Percentiles rank a stretch among this genome's conserved stretches.
These are phyloP conservation scores for Lomentospora prolificans DNA, from an alignment of 2,329 filamentous ascomycete species.

Conservation along the genomic window DNA sequence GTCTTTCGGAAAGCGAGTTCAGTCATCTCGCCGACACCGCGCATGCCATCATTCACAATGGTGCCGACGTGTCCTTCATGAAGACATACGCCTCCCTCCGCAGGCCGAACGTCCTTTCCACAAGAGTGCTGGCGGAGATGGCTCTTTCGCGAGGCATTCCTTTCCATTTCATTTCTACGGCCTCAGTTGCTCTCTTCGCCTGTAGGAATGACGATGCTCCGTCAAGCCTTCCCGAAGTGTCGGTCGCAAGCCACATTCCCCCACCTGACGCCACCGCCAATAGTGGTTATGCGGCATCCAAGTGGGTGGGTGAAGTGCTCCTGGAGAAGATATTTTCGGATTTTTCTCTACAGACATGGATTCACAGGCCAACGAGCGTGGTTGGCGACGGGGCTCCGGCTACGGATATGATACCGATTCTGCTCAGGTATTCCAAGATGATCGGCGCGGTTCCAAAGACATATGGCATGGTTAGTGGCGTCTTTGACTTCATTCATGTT, in stretches of 20 bases:
- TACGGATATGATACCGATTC: not conserved
- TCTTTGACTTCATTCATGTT: not conserved
- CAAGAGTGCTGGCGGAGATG: slow-evolving; percentile 18
- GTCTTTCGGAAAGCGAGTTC: slow-evolving; percentile 16
- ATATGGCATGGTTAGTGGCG: not conserved
- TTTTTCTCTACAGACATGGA: not conserved
- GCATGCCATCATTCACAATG: slow-evolving; percentile 42
- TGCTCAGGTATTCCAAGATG: not conserved
- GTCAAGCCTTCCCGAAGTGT: slow-evolving; percentile 3
- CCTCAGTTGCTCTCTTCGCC: slow-evolving; percentile 13
- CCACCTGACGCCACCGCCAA: slow-evolving; percentile 16
- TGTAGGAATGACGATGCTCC: not conserved
- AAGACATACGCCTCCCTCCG: slow-evolving; percentile 21
- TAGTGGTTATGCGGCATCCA: slow-evolving; percentile 22
- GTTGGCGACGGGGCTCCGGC: not conserved
- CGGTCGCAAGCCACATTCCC: not conserved
- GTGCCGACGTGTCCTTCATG: slow-evolving; percentile 24
- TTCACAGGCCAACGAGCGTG: not conserved
- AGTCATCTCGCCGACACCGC: slow-evolving; percentile 18
- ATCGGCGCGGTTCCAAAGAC: not conserved
- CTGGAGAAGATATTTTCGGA: slow-evolving; percentile 16
- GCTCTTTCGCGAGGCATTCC: slow-evolving; percentile 17
- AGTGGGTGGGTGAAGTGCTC: slow-evolving; percentile 24
- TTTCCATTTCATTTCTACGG: slow-evolving; percentile 28
- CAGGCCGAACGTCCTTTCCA: slow-evolving; percentile 20